phyloP scores from a whole-genome alignment of 1,284 basidiomycete genomes.

The Ganoderma leucocontextum region DNA sequence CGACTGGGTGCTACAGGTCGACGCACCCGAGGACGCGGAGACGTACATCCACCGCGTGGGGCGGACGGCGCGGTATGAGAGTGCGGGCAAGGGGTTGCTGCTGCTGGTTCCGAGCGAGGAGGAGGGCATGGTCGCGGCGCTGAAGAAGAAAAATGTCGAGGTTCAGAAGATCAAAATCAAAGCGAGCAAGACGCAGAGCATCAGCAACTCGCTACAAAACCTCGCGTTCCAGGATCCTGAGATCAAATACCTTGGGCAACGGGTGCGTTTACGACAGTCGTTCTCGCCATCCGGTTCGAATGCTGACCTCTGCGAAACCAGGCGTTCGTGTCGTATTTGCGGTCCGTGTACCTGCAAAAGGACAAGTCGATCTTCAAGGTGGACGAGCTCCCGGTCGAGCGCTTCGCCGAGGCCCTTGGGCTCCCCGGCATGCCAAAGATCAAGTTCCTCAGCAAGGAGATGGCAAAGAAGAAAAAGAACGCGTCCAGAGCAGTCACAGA shows the following conservation, averaged over 20 bases:
- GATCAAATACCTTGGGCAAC: conserved; percentile 96
- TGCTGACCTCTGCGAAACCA: conserved; percentile 43
- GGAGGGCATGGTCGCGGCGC: conserved; percentile 81
- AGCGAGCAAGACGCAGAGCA: conserved; percentile 87
- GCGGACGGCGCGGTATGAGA: conserved; percentile 93
- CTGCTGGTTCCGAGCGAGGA: conserved; percentile 93
- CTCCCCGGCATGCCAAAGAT: conserved; percentile 96
- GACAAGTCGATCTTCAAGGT: conserved; percentile 95
- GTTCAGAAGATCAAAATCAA: conserved; percentile 91
- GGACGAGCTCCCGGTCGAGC: conserved; percentile 82
- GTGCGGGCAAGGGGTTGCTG: conserved; percentile 87
- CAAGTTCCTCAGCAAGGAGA: conserved; percentile 84
- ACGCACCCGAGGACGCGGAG: conserved; percentile 97
- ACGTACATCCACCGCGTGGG: conserved; percentile 99
- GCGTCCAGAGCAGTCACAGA: conserved; percentile 48
- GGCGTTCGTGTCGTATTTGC: conserved; percentile 97
- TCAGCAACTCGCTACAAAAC: conserved; percentile 91
- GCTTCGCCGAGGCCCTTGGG: conserved; percentile 90
- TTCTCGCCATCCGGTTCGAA: too few relatives aligned
- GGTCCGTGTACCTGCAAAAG: conserved; percentile 93
- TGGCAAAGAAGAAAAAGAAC: conserved; percentile 82
- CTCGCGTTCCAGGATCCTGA: conserved; percentile 96
- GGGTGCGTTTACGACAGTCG: conserved; percentile 58
- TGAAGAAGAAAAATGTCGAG: conserved; percentile 80
- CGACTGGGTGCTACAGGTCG: conserved; percentile 98